Evolutionary conservation across 306 rosid genomes (phyloP), one percentile per base, ranked within the genome.

Genomic region (Macrotyloma uniflorum): DNA sequence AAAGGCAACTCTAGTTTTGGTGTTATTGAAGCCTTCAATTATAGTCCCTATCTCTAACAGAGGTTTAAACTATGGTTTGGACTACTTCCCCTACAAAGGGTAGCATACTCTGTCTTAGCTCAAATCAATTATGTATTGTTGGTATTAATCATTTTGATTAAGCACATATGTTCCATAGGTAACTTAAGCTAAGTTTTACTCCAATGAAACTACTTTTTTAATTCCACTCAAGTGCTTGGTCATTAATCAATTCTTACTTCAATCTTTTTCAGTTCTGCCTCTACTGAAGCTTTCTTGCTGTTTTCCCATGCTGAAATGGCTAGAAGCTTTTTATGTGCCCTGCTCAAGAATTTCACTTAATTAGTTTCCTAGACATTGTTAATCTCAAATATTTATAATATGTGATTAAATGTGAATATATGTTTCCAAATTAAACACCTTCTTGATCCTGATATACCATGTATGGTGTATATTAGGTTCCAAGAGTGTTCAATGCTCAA

Each of bases 271-370:
- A 93, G 51, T 46, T 93, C 88, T 53, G 97, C 97, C 70, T 91
- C 98, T 30, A 91, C 66, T 32, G 82, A 0, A 23, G 97, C 98
- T 85, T 90, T 90, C 83, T 73, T 85, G 70, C 89, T 87, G 85
- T 88, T 93, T 87, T 93, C 98, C 97, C 98, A 91, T 36, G 97
- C 50, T 20, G 84, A 86, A 87, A 93, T 45, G 19, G 81, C 78
- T 49, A 92, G 86, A 67, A 88, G 74, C 80, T 82, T 88, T 49
- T 90, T 93, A 1, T 91, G 95, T 40, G 98, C 97, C 79, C 97
- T 93, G 86, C 35, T 70, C 82, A 70, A 70, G 4, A 74, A 70
- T 79, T 80, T 57, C 14, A 67, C 16, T 62, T 19, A 33, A 72
- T 74, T 62, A 72, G 10, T 50, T 47, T 36, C 18, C 22, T 38